Evolutionary conservation across 495 filamentous ascomycete species (phyloP).

Genomic region (Patellaria atrata): DNA sequence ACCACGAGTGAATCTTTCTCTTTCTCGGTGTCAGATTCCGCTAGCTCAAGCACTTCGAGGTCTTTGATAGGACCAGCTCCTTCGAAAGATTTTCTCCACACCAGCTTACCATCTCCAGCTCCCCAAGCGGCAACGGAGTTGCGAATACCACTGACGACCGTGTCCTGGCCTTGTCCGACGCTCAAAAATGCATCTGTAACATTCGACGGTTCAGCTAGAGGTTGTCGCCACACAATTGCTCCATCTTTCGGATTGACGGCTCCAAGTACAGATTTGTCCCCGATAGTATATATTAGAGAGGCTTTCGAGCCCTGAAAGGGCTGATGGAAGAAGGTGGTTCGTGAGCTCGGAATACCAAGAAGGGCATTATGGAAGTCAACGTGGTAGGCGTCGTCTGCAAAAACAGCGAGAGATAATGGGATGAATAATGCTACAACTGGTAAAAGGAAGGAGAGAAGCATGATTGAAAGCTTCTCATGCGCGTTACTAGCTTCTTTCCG

Average conservation of each 20-base stretch:
- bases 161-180: slow-evolving; percentile 56
- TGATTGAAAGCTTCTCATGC: too few relatives aligned
- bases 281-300: slow-evolving; percentile 80
- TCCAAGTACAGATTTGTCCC: slow-evolving; percentile 64
- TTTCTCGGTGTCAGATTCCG: slow-evolving; percentile 33
- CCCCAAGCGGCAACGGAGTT: slow-evolving; percentile 65
- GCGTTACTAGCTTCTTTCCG: too few relatives aligned
- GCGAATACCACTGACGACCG: slow-evolving; percentile 55
- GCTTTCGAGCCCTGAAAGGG: slow-evolving; percentile 69
- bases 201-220: slow-evolving; percentile 30
- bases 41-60: slow-evolving; percentile 64
- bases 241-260: slow-evolving; percentile 84
- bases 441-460: too few relatives aligned
- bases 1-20: slow-evolving; percentile 57
- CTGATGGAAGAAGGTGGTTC: slow-evolving; percentile 88
- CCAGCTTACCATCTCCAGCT: slow-evolving; percentile 61
- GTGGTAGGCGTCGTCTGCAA: slow-evolving; percentile 77
- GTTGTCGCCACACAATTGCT: slow-evolving; percentile 71
- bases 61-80: slow-evolving; percentile 52
- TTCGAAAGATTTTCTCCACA: slow-evolving; percentile 49
- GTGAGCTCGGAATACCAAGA: slow-evolving; percentile 62
- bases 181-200: slow-evolving; percentile 41
- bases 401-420: slow-evolving; percentile 48
- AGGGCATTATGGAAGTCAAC: slow-evolving; percentile 89
- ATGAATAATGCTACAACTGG: slow-evolving; percentile 9